Base-by-base conservation (phyloP, 106 monocot genomes). In the Ottelia alismoides region DNA sequence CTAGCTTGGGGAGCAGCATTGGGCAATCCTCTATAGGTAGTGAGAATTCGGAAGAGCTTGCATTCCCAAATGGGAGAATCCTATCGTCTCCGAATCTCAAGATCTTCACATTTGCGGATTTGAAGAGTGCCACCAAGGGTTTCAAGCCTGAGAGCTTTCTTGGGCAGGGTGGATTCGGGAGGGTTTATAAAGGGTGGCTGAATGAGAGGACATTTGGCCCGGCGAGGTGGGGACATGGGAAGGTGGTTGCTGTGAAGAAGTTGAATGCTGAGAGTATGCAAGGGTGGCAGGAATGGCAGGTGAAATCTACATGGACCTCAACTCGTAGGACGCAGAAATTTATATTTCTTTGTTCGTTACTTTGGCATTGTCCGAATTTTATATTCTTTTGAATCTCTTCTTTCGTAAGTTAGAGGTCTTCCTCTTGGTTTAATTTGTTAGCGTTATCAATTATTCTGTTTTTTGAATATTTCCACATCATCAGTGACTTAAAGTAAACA, bases 191-290 rank as follows among this genome's bases (percentile, higher is more conserved):
- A 25, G 62, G 27, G 14, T 63, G 62, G 62, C 31, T 63, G 16
- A 52, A 63, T 16, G 51, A 51, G 31, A 63, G 25, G 62, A 52
- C 30, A 16, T 5, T 63, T 29, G 20, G 22, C 14, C 62, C 51
- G 11, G 30, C 40, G 20, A 63, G 14, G 62, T 35, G 31, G 23
- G 62, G 62, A 16, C 0, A 1, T 2, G 62, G 62, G 11, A 52
- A 51, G 20, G 24, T 52, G 21, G 62, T 63, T 22, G 62, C 62
- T 16, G 51, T 63, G 22, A 63, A 63, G 52, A 63, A 52, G 22
- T 16, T 63, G 31, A 63, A 51, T 17, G 22, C 31, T n/a, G 62
- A 51, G 29, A 63, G 62, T 32, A 63, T 63, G 51, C 62, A 63
- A 32, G 62, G 62, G 10, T 23, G 51, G 20, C 35, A 63, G 30